phyloP scores from a whole-genome alignment of 208 protist species.

The Trichomonas gallinae region DNA sequence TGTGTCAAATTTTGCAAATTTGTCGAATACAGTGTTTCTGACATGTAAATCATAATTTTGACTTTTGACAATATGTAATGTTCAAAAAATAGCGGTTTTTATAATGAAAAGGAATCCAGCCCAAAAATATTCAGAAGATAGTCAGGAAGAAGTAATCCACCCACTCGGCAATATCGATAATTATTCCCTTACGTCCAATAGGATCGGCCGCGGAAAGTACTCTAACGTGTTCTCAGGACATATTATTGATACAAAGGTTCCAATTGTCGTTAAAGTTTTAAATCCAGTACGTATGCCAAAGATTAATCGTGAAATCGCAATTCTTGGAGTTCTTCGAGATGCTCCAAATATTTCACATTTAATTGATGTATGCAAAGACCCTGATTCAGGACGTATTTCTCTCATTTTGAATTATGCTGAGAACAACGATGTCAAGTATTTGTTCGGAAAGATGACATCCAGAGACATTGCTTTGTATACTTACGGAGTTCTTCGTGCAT shows the following conservation, averaged over 20 bases:
- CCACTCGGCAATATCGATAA: not conserved
- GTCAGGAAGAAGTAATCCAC: not conserved
- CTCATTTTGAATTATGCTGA: not conserved
- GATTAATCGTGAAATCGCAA: constrained; percentile 11
- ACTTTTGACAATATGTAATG: too few relatives aligned
- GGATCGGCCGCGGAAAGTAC: constrained; percentile 14
- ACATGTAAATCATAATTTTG: too few relatives aligned
- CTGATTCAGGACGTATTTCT: not conserved
- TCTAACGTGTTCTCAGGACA: not conserved
- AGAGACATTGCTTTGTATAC: not conserved
- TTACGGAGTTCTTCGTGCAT: not conserved
- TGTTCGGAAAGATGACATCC: not conserved
- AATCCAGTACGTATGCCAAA: not conserved
- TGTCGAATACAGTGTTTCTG: too few relatives aligned
- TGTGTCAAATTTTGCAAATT: too few relatives aligned
- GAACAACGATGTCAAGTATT: not conserved
- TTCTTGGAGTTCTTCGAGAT: not conserved
- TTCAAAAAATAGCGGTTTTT: too few relatives aligned
- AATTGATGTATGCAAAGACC: not conserved
- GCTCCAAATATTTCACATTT: not conserved
- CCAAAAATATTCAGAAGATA: not conserved
- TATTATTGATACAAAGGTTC: not conserved
- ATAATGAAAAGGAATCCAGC: not conserved
- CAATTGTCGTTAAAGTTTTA: not conserved
- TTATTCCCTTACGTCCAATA: not conserved